A percentile compares a stretch with the other conserved stretches of the same genome.
Evolutionary conservation across 495 filamentous ascomycete species (phyloP).

Genomic region (Penicillium maclennaniae): DNA sequence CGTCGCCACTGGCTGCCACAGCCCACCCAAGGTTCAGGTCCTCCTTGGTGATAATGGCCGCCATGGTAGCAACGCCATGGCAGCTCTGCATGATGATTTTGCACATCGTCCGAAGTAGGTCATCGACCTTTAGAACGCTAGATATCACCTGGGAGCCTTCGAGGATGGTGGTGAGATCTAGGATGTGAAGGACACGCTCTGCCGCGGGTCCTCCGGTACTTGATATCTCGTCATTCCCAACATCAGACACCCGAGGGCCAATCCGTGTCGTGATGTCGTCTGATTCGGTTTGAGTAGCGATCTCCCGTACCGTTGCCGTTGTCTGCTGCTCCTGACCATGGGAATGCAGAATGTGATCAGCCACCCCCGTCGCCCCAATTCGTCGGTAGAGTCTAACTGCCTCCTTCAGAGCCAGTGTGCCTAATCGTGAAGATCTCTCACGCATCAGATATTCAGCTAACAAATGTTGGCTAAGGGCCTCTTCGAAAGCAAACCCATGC

Average conservation of each 20-base stretch:
- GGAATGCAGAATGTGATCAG: background rate
- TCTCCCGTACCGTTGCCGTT: no score
- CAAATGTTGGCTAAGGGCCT: slow-evolving; percentile 72
- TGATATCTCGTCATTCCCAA: no score
- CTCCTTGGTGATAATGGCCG: slow-evolving; percentile 67
- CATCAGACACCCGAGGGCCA: no score
- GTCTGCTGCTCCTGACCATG: background rate
- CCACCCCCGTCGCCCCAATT: slow-evolving; percentile 2
- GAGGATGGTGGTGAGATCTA: slow-evolving; percentile 77
- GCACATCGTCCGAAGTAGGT: slow-evolving; percentile 76
- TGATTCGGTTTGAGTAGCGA: no score
- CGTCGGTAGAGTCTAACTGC: slow-evolving; percentile 1
- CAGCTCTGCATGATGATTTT: slow-evolving; percentile 80
- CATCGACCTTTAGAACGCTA: slow-evolving; percentile 76
- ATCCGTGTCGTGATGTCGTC: no score
- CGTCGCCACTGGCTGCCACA: slow-evolving; percentile 62
- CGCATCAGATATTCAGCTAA: slow-evolving; percentile 63
- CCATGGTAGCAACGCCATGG: slow-evolving; percentile 67
- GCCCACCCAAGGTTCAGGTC: slow-evolving; percentile 65
- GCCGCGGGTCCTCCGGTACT: background rate
- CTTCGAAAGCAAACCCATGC: slow-evolving; percentile 55
- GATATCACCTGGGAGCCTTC: slow-evolving; percentile 84
- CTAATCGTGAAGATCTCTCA: background rate
- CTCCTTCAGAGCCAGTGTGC: slow-evolving; percentile 1
- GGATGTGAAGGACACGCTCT: slow-evolving; percentile 55